These are phyloP conservation scores for Dictyostelium brefeldianum DNA, from an alignment of 78 protist species.

Conservation along the genomic window DNA sequence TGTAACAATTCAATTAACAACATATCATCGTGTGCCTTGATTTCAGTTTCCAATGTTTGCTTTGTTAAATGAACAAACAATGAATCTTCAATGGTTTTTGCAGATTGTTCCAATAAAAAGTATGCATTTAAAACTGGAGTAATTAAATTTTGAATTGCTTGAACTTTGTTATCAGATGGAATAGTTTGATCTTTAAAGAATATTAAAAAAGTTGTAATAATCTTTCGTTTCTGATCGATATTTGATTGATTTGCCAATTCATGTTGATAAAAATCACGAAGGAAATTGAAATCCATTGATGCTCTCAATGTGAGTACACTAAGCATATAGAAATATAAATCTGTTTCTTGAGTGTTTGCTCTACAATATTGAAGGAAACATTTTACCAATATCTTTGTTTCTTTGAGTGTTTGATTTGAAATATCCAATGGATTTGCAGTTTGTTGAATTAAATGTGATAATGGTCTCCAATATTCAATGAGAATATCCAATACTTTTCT, in stretches of 20 bases:
- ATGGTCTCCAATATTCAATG: conserved; percentile 32
- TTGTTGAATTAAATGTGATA: not conserved
- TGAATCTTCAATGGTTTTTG: not conserved
- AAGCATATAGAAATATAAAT: conserved; percentile 88
- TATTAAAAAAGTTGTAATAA: conserved; percentile 48
- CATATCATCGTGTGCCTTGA: conserved; percentile 11
- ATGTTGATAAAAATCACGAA: conserved; percentile 75
- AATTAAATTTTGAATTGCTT: conserved; percentile 89
- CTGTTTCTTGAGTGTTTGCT: conserved; percentile 53
- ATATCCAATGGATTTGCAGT: not conserved
- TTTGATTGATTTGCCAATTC: conserved; percentile 71
- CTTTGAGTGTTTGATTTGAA: conserved; percentile 59
- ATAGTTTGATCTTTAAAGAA: conserved; percentile 42
- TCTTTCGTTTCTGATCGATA: conserved; percentile 26
- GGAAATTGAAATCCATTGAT: conserved; percentile 83
- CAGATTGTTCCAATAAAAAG: conserved; percentile 2
- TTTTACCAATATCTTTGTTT: conserved; percentile 86
- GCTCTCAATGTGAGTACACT: conserved; percentile 73
- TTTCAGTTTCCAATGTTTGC: conserved; percentile 49
- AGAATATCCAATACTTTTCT: conserved; percentile 22
- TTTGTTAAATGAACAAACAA: conserved; percentile 16
- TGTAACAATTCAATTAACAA: conserved; percentile 83
- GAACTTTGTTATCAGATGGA: conserved; percentile 77
- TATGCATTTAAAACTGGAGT: conserved; percentile 81
- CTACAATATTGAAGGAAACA: conserved; percentile 87